Base-by-base conservation (phyloP, 192 early-diverging fungal genomes). In the Kickxella alabastrina region DNA sequence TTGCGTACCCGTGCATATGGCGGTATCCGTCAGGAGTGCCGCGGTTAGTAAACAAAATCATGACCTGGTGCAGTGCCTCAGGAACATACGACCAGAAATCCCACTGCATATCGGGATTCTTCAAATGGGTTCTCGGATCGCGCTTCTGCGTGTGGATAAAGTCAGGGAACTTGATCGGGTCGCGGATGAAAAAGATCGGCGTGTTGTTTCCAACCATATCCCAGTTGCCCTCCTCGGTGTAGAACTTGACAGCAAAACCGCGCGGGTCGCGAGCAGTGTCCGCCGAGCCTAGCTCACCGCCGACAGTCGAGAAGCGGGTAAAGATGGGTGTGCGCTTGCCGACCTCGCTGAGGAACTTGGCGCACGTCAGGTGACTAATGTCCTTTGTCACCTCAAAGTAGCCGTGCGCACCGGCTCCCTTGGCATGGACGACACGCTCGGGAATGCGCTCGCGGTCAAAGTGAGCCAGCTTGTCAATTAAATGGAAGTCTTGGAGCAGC, bases 151-250 rank as follows among this genome's bases (percentile, higher is more conserved):
- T n/a, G n/a, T n/a, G n/a, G n/a, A n/a, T n/a, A n/a, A n/a, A n/a
- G n/a, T n/a, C n/a, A n/a, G n/a, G n/a, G n/a, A n/a, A n/a, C n/a
- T n/a, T n/a, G n/a, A n/a, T n/a, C n/a, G n/a, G n/a, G n/a, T n/a
- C n/a, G n/a, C n/a, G n/a, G n/a, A n/a, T n/a, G n/a, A n/a, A n/a
- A n/a, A n/a, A n/a, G n/a, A n/a, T n/a, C n/a, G n/a, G n/a, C n/a
- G n/a, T n/a, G n/a, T n/a, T n/a, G n/a, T n/a, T n/a, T n/a, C n/a
- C n/a, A n/a, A n/a, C n/a, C n/a, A n/a, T n/a, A n/a, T n/a, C n/a
- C n/a, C 80, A 87, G 62, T 82, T 86, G 49, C 85, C 85, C 57
- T 87, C 86, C 71, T 85, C 82, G 2, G 86, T 87, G 65, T 85
- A 87, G 57, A 87, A 84, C 66, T 87, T 87, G 59, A 83, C 57